Conservation (phyloP, 2,329 filamentous ascomycete genomes). For the Penicillium sp. region DNA sequence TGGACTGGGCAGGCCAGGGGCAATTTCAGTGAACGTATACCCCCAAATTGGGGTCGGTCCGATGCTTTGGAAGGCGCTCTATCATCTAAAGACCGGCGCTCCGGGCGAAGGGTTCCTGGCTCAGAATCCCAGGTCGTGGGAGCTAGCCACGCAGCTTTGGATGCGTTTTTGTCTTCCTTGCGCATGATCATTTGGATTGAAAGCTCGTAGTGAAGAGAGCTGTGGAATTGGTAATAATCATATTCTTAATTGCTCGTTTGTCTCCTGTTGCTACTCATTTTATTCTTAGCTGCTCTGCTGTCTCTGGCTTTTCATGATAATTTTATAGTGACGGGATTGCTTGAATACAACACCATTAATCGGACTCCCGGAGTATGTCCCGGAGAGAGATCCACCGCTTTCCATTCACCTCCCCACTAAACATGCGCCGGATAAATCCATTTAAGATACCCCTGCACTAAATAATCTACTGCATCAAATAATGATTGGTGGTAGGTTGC, state of each 20-base stretch:
- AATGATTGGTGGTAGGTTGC: neutral
- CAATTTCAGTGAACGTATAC: neutral
- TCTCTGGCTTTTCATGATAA: too few relatives aligned
- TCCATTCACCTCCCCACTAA: neutral
- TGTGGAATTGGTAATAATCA: too few relatives aligned
- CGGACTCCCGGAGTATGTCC: neutral
- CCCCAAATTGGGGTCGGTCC: neutral
- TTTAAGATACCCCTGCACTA: neutral
- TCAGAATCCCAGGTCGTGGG: neutral
- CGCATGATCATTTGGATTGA: slow-evolving; percentile 4
- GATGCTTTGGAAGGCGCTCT: neutral
- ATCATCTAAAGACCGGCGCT: neutral
- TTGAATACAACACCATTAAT: neutral
- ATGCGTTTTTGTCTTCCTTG: neutral
- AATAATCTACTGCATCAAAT: neutral
- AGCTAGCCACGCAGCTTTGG: neutral
- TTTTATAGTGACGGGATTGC: too few relatives aligned
- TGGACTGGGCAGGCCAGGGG: neutral
- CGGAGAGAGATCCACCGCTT: neutral
- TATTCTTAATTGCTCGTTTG: too few relatives aligned
- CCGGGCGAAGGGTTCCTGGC: neutral
- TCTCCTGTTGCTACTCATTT: too few relatives aligned
- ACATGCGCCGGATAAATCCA: neutral
- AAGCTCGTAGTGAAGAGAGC: neutral
- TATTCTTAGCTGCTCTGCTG: too few relatives aligned